Base-by-base conservation (phyloP, 495 filamentous ascomycete genomes). In the Tuber microsphaerosporum region DNA sequence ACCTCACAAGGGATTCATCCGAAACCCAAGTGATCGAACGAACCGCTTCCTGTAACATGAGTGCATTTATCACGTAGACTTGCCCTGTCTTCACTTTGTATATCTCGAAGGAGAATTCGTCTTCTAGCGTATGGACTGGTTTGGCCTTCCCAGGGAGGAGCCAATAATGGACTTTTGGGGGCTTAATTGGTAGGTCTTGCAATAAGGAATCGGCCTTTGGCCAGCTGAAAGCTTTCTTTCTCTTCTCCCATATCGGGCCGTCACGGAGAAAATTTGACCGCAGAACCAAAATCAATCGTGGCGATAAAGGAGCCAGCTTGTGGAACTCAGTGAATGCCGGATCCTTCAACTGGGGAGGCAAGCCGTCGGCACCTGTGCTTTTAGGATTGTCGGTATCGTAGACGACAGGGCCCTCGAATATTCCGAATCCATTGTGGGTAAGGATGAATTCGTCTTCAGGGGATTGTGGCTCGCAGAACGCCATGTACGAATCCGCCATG, bases 241-340 rank as follows among this genome's bases (percentile, higher is more conserved):
- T 51, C 9, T 61, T 61, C 71, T 79, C 69, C 42, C 75, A 68
- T 22, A 31, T 44, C 20, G 73, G 41, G 44, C 45, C 79, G 26
- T 51, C 46, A 8, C 80, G 80, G 9, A 85, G 71, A 20, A 83
- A 42, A 41, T 75, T 73, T 45, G 77, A 82, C 51, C 88, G 81
- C 20, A 88, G 81, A 17, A 89, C 81, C 37, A 89, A 84, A 77
- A 88, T 85, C 17, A 89, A 75, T 73, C 82, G 84, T 0, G 88
- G 86, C 2, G 88, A 86, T n/a, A 89, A 76, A 5, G 86, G 85
- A 5, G 85, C 84, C 76, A 89, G 86, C 12, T 80, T 74, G 71
- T 89, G 87, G 42, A 84, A 83, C 12, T 84, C 83, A 1, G 84
- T 85, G 37, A 80, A 85, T 37, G 65, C 20, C 26, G 26, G 56